Evolutionary conservation across 2,329 filamentous ascomycete genomes (phyloP).

Genomic region (Didymella pomorum): DNA sequence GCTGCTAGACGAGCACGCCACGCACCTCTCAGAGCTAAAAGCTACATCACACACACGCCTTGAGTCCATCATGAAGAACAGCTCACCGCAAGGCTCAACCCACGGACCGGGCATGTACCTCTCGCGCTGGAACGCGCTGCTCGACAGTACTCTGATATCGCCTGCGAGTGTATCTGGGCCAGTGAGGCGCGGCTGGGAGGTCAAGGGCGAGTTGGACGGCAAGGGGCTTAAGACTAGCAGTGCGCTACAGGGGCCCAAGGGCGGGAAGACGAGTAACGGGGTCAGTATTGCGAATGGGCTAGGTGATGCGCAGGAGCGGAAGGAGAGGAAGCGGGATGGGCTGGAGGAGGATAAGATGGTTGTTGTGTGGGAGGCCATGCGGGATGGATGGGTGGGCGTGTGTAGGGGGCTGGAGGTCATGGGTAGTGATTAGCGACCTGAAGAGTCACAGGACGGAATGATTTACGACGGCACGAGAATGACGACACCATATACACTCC

Average conservation of each 20-base stretch:
- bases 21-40: constrained; percentile 66
- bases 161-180: constrained; percentile 63
- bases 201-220: constrained; percentile 49
- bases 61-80: constrained; percentile 61
- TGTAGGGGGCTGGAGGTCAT: constrained; percentile 46
- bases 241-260: constrained; percentile 21
- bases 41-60: constrained; percentile 63
- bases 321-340: constrained; percentile 44
- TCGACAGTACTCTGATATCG: constrained; percentile 74
- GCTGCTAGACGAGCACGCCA: constrained; percentile 66
- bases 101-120: constrained; percentile 77
- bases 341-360: constrained; percentile 42
- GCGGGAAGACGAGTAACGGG: constrained; percentile 22
- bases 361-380: constrained; percentile 43
- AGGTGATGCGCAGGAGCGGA: constrained; percentile 36
- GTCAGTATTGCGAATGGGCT: constrained; percentile 28
- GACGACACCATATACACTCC: neutral
- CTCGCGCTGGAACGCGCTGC: constrained; percentile 73
- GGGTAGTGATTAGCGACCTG: constrained; percentile 25
- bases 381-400: constrained; percentile 45
- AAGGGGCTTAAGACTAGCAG: constrained; percentile 41
- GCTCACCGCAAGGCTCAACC: constrained; percentile 48
- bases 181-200: constrained; percentile 57
- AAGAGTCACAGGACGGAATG: neutral
- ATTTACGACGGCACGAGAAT: neutral